Evolutionary conservation across 768 basidiomycete species (phyloP).

Genomic region (Daedalea quercina): DNA sequence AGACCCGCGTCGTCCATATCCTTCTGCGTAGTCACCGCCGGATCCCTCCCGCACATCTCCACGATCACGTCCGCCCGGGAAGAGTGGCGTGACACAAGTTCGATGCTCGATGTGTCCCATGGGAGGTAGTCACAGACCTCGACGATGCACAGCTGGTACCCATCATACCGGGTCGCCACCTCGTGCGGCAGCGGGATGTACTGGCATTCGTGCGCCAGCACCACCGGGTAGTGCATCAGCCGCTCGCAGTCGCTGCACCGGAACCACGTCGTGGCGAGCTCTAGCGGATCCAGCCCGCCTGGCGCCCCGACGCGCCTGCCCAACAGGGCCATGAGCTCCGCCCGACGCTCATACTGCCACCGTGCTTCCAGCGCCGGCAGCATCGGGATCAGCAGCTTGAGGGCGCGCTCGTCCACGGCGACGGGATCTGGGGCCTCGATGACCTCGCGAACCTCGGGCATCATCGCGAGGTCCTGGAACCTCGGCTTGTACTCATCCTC

Average conservation of each 20-base stretch:
- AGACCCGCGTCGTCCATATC: constrained; percentile 1
- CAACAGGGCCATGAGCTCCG: neutral
- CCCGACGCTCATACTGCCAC: constrained; percentile 1
- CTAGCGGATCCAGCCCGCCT: neutral
- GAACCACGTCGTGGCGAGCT: constrained; percentile 1
- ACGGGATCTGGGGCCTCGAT: neutral
- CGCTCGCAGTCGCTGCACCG: neutral
- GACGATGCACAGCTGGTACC: neutral
- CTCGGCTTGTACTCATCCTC: neutral
- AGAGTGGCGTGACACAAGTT: neutral
- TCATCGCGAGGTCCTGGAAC: constrained; percentile 1
- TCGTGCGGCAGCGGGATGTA: neutral
- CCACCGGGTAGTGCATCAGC: neutral
- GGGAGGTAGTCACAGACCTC: neutral
- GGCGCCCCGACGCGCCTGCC: neutral
- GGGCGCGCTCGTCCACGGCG: neutral
- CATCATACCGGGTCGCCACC: neutral
- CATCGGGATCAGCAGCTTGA: neutral
- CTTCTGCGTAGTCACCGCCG: neutral
- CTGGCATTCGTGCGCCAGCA: constrained; percentile 2
- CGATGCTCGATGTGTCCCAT: neutral
- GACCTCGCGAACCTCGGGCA: neutral
- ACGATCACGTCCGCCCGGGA: neutral
- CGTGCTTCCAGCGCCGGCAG: neutral
- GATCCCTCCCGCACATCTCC: constrained; percentile 2